A percentile compares a stretch with the other conserved stretches of the same genome.
These are phyloP conservation scores for Colletotrichum eremochloae DNA, from an alignment of 2,329 filamentous ascomycete species.

Conservation along the genomic window DNA sequence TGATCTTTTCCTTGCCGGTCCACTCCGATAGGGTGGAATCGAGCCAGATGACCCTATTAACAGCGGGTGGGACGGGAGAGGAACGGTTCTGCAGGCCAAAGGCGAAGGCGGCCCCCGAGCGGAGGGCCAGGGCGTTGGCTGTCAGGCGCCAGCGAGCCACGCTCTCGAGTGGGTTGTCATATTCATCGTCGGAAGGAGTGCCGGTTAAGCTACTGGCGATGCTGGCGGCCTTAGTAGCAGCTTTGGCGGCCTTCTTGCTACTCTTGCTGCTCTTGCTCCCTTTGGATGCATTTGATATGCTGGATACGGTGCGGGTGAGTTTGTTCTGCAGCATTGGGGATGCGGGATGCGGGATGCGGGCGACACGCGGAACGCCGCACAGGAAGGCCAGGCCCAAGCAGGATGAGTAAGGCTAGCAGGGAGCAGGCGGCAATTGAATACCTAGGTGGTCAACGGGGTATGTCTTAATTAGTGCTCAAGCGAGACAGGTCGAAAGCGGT, in stretches of 20 bases:
- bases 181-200: conserved; percentile 48
- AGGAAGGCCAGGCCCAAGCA: conserved; percentile 1
- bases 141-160: conserved; percentile 59
- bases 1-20: conserved; percentile 56
- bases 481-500: conserved; percentile 1
- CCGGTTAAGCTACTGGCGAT: conserved; percentile 46
- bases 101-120: conserved; percentile 59
- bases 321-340: conserved; percentile 30
- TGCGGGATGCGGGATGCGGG: conserved; percentile 20
- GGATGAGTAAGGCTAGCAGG: conserved; percentile 13
- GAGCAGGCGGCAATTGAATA: conserved; percentile 15
- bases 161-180: conserved; percentile 59
- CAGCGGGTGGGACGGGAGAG: conserved; percentile 55
- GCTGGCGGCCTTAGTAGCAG: conserved; percentile 34
- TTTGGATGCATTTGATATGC: conserved; percentile 18
- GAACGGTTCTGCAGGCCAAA: conserved; percentile 57
- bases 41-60: conserved; percentile 56
- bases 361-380: conserved; percentile 14
- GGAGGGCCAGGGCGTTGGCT: conserved; percentile 58
- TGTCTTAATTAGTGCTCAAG: background rate
- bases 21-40: conserved; percentile 57
- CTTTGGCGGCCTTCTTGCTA: conserved; percentile 27
- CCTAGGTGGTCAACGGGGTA: background rate
- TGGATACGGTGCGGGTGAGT: conserved; percentile 28
- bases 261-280: conserved; percentile 28